phyloP scores from a whole-genome alignment of 495 filamentous ascomycete species.

The Trypethelium eluteriae region DNA sequence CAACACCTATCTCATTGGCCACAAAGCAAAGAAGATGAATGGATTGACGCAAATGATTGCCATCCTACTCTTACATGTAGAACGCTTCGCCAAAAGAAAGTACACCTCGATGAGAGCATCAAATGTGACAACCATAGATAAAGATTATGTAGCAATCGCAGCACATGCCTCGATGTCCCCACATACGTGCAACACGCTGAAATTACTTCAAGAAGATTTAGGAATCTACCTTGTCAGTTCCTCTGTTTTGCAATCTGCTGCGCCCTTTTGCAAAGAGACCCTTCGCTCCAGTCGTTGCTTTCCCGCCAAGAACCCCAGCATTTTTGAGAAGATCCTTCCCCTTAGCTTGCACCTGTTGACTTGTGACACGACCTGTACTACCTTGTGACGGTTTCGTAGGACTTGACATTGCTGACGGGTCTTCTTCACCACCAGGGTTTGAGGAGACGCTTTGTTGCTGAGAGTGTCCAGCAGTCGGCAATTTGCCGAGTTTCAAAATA shows the following conservation, averaged over 20 bases:
- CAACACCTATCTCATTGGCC: slow-evolving; percentile 8
- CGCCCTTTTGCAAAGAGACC: slow-evolving; percentile 73
- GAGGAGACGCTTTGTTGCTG: slow-evolving; percentile 6
- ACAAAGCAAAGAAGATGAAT: background rate
- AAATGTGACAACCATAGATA: background rate
- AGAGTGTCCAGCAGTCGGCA: slow-evolving; percentile 1
- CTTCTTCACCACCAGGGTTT: background rate
- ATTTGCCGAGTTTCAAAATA: slow-evolving; percentile 42
- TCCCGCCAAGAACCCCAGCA: slow-evolving; percentile 63
- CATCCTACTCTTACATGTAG: slow-evolving; percentile 10
- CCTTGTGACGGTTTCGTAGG: background rate
- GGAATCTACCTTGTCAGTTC: slow-evolving; percentile 70
- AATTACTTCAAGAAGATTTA: slow-evolving; percentile 39
- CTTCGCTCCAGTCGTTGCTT: slow-evolving; percentile 69
- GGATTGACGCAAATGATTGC: slow-evolving; percentile 1
- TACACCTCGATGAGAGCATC: background rate
- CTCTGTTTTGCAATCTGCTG: slow-evolving; percentile 16
- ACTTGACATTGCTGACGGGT: background rate
- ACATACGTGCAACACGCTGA: background rate
- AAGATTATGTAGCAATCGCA: slow-evolving; percentile 2
- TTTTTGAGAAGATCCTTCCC: slow-evolving; percentile 80
- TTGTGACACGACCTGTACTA: background rate
- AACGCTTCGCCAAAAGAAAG: background rate
- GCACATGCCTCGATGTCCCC: background rate
- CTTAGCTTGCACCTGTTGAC: slow-evolving; percentile 46